These are phyloP conservation scores for Pseudopyrenochaeta lycopersici DNA, from an alignment of 2,329 filamentous ascomycete species.

Conservation along the genomic window DNA sequence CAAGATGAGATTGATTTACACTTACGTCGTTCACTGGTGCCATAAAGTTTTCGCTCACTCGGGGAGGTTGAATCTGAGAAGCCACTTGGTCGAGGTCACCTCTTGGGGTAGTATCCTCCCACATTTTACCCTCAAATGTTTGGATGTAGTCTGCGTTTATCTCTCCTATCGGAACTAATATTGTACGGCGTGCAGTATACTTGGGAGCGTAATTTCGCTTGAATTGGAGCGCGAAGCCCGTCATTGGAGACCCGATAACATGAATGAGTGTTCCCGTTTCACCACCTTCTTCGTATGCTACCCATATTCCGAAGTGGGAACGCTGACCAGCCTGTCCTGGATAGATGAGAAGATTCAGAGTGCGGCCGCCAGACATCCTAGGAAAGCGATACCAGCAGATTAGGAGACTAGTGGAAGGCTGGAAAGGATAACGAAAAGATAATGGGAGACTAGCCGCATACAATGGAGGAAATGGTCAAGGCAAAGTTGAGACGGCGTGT, in stretches of 20 bases:
- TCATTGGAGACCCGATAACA: conserved; percentile 44
- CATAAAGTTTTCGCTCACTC: conserved; percentile 45
- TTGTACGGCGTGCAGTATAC: conserved; percentile 8
- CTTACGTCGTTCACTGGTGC: conserved; percentile 47
- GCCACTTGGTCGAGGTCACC: conserved; percentile 39
- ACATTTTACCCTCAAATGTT: background rate
- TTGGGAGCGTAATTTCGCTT: conserved; percentile 34
- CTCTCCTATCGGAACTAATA: conserved; percentile 1
- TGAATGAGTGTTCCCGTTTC: conserved; percentile 40
- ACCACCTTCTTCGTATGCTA: background rate
- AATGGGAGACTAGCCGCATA: no score
- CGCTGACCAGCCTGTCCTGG: background rate
- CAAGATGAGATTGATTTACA: background rate
- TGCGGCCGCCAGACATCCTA: no score
- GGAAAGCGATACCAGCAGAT: no score
- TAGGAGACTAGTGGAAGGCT: no score
- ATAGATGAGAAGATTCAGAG: background rate
- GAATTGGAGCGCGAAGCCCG: conserved; percentile 42
- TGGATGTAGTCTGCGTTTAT: conserved; percentile 3
- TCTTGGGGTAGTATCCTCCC: conserved; percentile 26
- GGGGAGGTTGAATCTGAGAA: conserved; percentile 33
- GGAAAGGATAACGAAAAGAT: no score
- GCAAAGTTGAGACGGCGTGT: no score
- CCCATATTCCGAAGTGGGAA: conserved; percentile 10
- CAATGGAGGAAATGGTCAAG: no score